A percentile compares a stretch with the other conserved stretches of the same genome.
Evolutionary conservation across 495 filamentous ascomycete genomes (phyloP).

Genomic region (Penicillium paradoxum): DNA sequence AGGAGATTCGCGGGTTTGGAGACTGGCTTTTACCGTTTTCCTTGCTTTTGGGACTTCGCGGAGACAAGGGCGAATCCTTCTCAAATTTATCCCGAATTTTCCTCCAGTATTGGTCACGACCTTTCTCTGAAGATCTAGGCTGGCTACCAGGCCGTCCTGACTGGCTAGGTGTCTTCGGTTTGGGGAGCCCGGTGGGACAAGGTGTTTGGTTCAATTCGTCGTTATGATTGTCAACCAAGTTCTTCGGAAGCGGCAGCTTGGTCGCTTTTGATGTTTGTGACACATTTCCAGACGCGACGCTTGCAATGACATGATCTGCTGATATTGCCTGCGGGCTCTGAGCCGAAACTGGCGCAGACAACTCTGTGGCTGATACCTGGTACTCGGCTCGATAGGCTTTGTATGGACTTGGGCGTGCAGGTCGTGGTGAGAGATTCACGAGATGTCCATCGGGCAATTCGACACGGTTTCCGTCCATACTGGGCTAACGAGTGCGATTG

Average conservation of each 20-base stretch:
- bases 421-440: constrained; percentile 32
- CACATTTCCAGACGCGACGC: constrained; percentile 8
- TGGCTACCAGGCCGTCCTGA: constrained; percentile 15
- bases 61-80: constrained; percentile 23
- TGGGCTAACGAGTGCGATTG: constrained; percentile 2
- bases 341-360: constrained; percentile 6
- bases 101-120: constrained; percentile 30
- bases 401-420: constrained; percentile 14
- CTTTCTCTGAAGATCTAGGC: constrained; percentile 17
- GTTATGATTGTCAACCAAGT: constrained; percentile 15
- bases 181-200: constrained; percentile 20
- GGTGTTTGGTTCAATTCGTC: constrained; percentile 17
- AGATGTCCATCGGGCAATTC: constrained; percentile 32
- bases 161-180: constrained; percentile 10
- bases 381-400: constrained; percentile 24
- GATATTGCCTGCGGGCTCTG: constrained; percentile 2
- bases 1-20: not conserved
- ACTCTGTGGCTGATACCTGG: constrained; percentile 5
- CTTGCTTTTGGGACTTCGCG: constrained; percentile 15
- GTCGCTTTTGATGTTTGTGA: constrained; percentile 24
- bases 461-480: constrained; percentile 25
- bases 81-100: constrained; percentile 30
- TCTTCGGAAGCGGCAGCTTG: constrained; percentile 32
- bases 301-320: constrained; percentile 1
- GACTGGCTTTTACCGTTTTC: constrained; percentile 19